Conservation (phyloP, 116 monocot species). For the Posidonia oceanica region DNA sequence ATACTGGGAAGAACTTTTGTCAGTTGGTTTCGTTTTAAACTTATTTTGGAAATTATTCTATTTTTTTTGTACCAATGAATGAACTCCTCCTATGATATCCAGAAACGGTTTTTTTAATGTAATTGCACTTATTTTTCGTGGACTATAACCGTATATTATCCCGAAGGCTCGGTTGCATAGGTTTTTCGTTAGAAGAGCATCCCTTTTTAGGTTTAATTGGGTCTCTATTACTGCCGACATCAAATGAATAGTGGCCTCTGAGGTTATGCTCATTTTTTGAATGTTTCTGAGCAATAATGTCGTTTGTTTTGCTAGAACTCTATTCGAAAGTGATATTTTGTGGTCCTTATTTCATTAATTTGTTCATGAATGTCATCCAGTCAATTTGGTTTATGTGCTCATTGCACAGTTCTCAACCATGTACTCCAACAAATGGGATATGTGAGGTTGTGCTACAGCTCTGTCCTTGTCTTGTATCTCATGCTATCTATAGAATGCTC, state of each 20-base stretch:
- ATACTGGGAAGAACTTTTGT: background rate
- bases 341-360: background rate
- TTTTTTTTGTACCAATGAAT: too few species aligned
- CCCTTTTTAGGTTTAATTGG: too few species aligned
- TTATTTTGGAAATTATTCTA: background rate
- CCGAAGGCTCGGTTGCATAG: background rate
- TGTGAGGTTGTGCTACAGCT: background rate
- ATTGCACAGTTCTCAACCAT: background rate
- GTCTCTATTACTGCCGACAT: background rate
- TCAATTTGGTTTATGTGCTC: background rate
- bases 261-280: background rate
- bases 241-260: constrained; percentile 3
- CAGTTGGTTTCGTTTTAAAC: background rate
- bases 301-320: background rate
- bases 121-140: constrained; percentile 1
- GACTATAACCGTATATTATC: background rate
- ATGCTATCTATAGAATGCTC: too few species aligned
- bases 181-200: background rate
- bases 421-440: background rate
- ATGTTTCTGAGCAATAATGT: background rate
- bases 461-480: background rate
- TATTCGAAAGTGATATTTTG: background rate
- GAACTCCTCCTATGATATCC: background rate
- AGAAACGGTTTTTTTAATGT: background rate
- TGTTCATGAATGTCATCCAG: background rate